Evolutionary conservation across 2,329 filamentous ascomycete species (phyloP), one percentile per base, ranked within the genome.

Genomic region (Cordyceps tenuipes): DNA sequence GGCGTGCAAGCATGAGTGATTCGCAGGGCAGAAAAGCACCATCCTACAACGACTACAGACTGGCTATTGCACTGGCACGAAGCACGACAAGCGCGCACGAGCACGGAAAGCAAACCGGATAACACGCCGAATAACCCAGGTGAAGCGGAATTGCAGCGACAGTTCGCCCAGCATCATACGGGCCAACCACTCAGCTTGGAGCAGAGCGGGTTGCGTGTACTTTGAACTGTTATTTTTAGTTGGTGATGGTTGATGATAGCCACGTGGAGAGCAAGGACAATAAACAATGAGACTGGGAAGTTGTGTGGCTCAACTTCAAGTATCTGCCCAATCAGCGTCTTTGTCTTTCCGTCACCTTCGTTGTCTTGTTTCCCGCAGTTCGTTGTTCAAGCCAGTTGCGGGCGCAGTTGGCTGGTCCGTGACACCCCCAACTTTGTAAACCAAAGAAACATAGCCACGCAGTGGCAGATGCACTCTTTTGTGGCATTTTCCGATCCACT

Each of bases 401-500:
- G 59, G 59, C 52, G 59, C 52, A 60, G 59, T 50, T 55, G 52
- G 13, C 47, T 60, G 59, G 59, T 56, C 59, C 59, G 59, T 60
- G 59, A 43, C 52, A 55, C 52, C 59, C 50, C 52, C 46, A 34
- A 34, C 44, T 36, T 50, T 60, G 46, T 21, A 58, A 36, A 50
- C 57, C 49, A 59, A 52, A 46, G 29, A 53, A 52, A 26, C 48
- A 52, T 34, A 43, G 49, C 57, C 57, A 46, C 57, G 13, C 39
- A 31, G 41, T 43, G 57, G 57, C n/a, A 59, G 41, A 59, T 59
- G 57, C 57, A 46, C 29, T 39, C n/a, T 21, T 58, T 19, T 58
- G 46, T 44, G 46, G 21, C 26, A 58, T 58, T 53, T 26, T n/a
- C 23, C 39, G 48, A 44, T 59, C 48, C 49, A 53, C 57, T 52